These are phyloP conservation scores for Penicillium sp. DNA, from an alignment of 2,329 filamentous ascomycete genomes.

Conservation along the genomic window DNA sequence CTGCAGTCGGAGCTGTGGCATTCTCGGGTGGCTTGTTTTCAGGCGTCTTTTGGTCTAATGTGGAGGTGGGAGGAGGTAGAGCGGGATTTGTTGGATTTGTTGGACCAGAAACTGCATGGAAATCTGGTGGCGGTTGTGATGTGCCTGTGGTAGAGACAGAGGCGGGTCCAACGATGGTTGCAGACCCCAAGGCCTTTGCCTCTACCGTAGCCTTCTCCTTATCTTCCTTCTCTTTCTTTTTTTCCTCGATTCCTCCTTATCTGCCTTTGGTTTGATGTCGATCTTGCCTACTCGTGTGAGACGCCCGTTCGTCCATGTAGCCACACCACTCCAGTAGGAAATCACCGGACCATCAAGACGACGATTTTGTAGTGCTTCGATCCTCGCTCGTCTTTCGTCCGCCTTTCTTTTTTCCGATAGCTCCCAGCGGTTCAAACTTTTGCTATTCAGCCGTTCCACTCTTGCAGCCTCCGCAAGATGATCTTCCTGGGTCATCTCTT, in stretches of 20 bases:
- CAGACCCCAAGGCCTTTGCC: conserved; percentile 16
- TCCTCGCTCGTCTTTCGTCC: conserved; percentile 75
- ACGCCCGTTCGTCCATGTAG: conserved; percentile 75
- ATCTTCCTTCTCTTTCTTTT: conserved; percentile 33
- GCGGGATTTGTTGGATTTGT: not conserved
- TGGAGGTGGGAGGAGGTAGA: not conserved
- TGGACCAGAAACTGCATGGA: not conserved
- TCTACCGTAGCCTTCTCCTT: conserved; percentile 28
- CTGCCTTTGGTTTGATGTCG: conserved; percentile 44
- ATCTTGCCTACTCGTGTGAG: conserved; percentile 68
- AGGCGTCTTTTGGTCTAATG: conserved; percentile 8
- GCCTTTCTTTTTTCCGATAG: conserved; percentile 85
- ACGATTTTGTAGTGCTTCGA: conserved; percentile 84
- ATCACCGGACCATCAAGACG: conserved; percentile 86
- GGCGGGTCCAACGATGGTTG: conserved; percentile 11
- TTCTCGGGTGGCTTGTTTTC: not conserved
- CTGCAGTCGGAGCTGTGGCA: not conserved
- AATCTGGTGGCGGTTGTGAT: conserved; percentile 1
- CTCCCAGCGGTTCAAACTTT: conserved; percentile 91
- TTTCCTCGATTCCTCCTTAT: conserved; percentile 48
- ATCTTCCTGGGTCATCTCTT: conserved; percentile 82
- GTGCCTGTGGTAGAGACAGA: conserved; percentile 4
- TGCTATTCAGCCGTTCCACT: conserved; percentile 82
- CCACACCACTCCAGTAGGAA: conserved; percentile 90
- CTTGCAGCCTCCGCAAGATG: conserved; percentile 77